Evolutionary conservation across 2,329 filamentous ascomycete genomes (phyloP), one percentile per base, ranked within the genome.

Genomic region (Exserohilum turcica): DNA sequence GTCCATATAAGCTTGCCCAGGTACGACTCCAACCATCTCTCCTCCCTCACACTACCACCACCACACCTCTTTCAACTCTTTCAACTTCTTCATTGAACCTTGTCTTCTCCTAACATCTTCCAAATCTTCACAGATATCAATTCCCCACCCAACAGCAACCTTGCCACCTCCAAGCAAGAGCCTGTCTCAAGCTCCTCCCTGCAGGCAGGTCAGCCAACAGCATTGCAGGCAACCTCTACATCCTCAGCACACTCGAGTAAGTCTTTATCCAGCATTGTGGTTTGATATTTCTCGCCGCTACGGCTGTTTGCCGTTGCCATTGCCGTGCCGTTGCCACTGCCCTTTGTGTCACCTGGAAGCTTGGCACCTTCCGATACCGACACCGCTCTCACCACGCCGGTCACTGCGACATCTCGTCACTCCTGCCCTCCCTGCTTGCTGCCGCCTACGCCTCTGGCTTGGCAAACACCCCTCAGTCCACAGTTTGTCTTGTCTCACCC

Each of bases 41-140:
- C 49, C 56, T 61, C 52, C 48, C 59, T 59, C 57, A 54, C 61
- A 63, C 59, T 31, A 57, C 52, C 35, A 52, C 50, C 50, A 36
- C 3, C 33, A 35, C 15, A 38, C 19, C 43, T 38, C 38, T 38
- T n/a, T n/a, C n/a, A n/a, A n/a, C n/a, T 40, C 44, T 54, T 32
- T 43, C 6, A 36, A 19, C 13, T 48, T 45, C 37, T 31, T 57
- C n/a, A n/a, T 48, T 27, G 9, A 27, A 24, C 38, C 47, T 50
- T 48, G 24, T 42, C 32, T 36, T 15, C 15, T 3, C 5, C 47
- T 32, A 12, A 31, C 3, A 13, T 19, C 27, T 18, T 18, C 10
- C 10, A 7, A 19, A 13, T 6, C 15, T 43, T 28, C 27, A 12
- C 8, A 18, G 29, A 32, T 43, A 19, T 3, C 10, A 24, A 10